Percentiles rank a stretch among this genome's conserved stretches.
phyloP scores from a whole-genome alignment of 257 asterid species.

The Perilla frutescens region DNA sequence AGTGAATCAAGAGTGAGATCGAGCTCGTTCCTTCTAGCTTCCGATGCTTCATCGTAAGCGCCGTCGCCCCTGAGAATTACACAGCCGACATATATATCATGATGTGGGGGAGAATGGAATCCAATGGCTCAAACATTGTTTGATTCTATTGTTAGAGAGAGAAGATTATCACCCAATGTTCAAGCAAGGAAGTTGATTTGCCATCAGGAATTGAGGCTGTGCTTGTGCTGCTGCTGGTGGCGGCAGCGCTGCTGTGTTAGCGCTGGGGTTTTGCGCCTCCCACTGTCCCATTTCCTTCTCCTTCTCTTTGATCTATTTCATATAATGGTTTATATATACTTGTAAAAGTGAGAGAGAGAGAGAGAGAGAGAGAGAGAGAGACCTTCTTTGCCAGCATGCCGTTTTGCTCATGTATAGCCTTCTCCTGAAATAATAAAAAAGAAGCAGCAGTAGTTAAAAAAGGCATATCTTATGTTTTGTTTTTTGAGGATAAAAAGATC shows the following conservation, averaged over 20 bases:
- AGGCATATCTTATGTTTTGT: neutral
- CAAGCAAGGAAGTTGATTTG: constrained; percentile 53
- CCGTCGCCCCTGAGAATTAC: constrained; percentile 40
- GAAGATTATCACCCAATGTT: constrained; percentile 25
- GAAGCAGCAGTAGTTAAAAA: constrained; percentile 11
- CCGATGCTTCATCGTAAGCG: constrained; percentile 53
- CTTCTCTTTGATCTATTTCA: constrained; percentile 69
- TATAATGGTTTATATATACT: neutral
- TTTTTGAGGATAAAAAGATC: too few relatives aligned
- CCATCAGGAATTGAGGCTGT: constrained; percentile 44
- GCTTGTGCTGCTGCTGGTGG: constrained; percentile 20
- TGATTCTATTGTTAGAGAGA: too few relatives aligned
- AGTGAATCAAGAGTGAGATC: constrained; percentile 87
- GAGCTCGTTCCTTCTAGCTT: constrained; percentile 70
- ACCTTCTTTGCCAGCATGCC: constrained; percentile 82
- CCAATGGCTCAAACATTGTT: too few relatives aligned
- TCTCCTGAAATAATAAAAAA: constrained; percentile 54
- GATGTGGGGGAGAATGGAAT: too few relatives aligned
- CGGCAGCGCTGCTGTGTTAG: constrained; percentile 39
- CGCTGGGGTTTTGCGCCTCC: constrained; percentile 58
- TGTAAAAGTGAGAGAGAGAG: neutral
- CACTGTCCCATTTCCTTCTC: constrained; percentile 63
- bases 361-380: constrained; percentile 14
- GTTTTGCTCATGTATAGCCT: constrained; percentile 79
- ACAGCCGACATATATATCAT: neutral